Base-by-base conservation (phyloP, 805 yeast species). In the Yamadazyma sp. region DNA sequence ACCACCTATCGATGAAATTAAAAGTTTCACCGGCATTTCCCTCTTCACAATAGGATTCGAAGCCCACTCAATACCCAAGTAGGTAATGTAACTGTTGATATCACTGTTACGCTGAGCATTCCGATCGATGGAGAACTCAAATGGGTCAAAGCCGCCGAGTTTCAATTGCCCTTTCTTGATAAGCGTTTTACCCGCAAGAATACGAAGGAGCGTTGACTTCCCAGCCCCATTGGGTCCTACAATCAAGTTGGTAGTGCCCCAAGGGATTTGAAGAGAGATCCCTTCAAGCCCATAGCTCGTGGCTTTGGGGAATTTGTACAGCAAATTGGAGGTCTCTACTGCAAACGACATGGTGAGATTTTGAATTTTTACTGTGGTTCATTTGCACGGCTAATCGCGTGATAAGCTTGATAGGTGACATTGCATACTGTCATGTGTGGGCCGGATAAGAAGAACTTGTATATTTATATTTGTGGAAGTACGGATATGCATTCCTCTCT, bases 161-260 rank as follows among this genome's bases (percentile, higher is more conserved):
- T 58, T 50, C 20, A 93, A 77, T 10, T 67, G 59, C 0, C 96
- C 97, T 11, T 75, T 67, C 40, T 80, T 77, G 44, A 95, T 82
- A 42, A 93, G 71, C 6, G 93, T 88, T 53, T 91, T 91, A 3
- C 99, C 99, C 0, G 97, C 95, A 13, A 93, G 66, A 12, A 93
- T 75, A 55, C 80, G 78, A 46, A 93, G 69, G 28, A 93, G 59
- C 0, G 99, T 93, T 1, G 96, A 86, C 59, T 93, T 93, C 4
- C 99, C 98, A 1, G 99, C 98, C 13, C 99, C 99, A 52, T 90
- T 90, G 9, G 98, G 95, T 0, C 99, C 99, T 16, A 93, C 73
- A 6, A 93, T 60, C 23, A 93, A 66, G 8, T 90, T 78, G 42
- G 96, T 73, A 1, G 91, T 76, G 5, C 84, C 80, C 73, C 84